A percentile compares a stretch with the other conserved stretches of the same genome.
Conservation (phyloP, 2,329 filamentous ascomycete genomes). For the Colletotrichum kahawae region DNA sequence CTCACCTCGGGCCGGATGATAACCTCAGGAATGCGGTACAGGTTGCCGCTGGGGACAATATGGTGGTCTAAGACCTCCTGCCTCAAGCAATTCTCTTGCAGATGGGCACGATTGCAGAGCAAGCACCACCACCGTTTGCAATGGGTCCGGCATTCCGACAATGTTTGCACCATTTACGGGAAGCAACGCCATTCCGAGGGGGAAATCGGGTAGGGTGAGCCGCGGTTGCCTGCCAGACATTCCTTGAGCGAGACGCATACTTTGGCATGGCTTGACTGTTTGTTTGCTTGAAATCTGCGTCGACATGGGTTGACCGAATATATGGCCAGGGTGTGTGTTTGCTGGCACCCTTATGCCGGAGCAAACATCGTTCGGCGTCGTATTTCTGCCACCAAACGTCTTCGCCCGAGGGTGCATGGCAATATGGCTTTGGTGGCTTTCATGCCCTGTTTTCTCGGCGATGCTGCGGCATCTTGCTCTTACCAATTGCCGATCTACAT, state of each 20-base stretch:
- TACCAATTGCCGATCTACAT: background rate
- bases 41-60: background rate
- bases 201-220: background rate
- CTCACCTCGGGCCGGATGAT: background rate
- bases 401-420: background rate
- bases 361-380: background rate
- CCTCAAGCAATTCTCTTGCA: background rate
- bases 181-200: background rate
- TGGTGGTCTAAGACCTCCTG: background rate
- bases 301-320: background rate
- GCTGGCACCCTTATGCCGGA: background rate
- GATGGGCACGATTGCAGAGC: background rate
- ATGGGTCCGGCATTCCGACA: background rate
- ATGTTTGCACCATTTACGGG: background rate
- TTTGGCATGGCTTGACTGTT: background rate
- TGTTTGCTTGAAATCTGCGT: background rate
- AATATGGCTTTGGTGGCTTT: background rate
- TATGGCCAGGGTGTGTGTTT: background rate
- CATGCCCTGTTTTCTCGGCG: background rate
- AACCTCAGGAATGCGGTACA: background rate
- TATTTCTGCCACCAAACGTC: background rate
- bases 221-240: background rate
- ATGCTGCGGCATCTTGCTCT: background rate
- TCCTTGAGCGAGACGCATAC: background rate
- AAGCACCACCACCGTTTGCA: background rate